Evolutionary conservation across 495 filamentous ascomycete species (phyloP), one percentile per base, ranked within the genome.

Genomic region (Penicillium alfredii): DNA sequence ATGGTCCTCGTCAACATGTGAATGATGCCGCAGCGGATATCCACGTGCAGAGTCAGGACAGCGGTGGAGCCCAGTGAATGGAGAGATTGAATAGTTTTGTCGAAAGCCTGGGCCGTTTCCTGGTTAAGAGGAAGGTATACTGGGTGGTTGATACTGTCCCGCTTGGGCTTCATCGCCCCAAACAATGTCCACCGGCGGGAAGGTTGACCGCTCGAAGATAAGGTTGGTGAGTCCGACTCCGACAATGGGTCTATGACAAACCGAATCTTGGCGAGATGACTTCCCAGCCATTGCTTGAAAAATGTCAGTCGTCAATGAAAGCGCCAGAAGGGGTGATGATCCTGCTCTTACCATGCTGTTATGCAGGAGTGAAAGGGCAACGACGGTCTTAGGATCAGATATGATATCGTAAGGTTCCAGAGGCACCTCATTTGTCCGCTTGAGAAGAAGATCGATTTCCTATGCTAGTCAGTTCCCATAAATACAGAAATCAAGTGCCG

Each of bases 51-150:
- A 5, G 87, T 88, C 26, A 86, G 70, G 5, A 97, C 78, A 20
- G 86, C 78, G 4, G 74, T 86, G 6, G 72, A 68, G 24, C 83
- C 81, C 23, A 99, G 78, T 23, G 81, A 70, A 30, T 83, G 82
- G 55, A 88, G 84, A 5, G 84, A 88, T 32, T 77, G 67, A 11
- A 96, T 62, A 23, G 92, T 89, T 32, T 71, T 77, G 58, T 99
- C 93, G 52, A 99, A 97, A n/a, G 76, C 77, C 28, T 33, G 50
- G 16, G 85, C 87, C 0, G 85, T 92, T 42, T 94, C 84, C 24
- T 76, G 69, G 44, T 88, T 95, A 64, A 99, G 82, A 1, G 93
- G 92, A 12, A 97, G 73, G 54, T 93, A 88, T 8, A 90, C 78
- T 15, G 84, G 76, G n/a, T 55, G 55, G 26, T 56, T 70, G 39